Base-by-base conservation (phyloP, 2,329 filamentous ascomycete genomes). In the Aspergillus intermedius region DNA sequence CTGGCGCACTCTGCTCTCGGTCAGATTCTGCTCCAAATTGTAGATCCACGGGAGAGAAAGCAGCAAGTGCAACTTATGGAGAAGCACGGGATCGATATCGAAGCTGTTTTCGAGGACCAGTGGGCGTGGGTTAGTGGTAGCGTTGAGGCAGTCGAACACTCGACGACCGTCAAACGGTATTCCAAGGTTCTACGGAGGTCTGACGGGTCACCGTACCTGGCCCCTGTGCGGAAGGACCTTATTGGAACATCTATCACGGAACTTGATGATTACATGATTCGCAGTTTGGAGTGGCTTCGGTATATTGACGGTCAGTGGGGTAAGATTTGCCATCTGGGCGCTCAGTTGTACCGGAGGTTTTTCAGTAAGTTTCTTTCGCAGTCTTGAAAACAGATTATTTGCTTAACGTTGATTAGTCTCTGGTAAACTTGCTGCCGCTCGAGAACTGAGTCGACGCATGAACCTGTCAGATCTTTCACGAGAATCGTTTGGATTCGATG, bases 281-380 rank as follows among this genome's bases (percentile, higher is more conserved):
- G 86, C 49, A 83, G 87, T 34, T 72, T 96, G 50, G 87, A 94
- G 62, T 97, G 91, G 91, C 84, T 91, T 64, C 73, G 88, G 49
- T 77, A 88, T 48, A 79, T 91, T 7, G 81, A 86, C 44, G 84
- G 80, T 10, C 78, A 87, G 47, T 91, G 86, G 84, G 74, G 78
- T 13, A 77, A 84, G 49, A 83, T 88, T 19, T 88, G 91, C 59
- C 70, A 74, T 15, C 76, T 82, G 48, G 83, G 88, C 39, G 80
- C 81, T 25, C 78, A 82, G 58, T 79, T 91, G n/a, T 88, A 95
- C 71, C 87, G 87, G 61, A 83, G 84, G 52, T 90, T 96, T 61
- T 77, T 95, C 42, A 79, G 89, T 94, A 80, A 76, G 88, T 79
- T 28, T n/a, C 8, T 30, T 21, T 19, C 8, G 5, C 9, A 22